Conservation (phyloP, 495 filamentous ascomycete species). For the Sordaria brevicollis region DNA sequence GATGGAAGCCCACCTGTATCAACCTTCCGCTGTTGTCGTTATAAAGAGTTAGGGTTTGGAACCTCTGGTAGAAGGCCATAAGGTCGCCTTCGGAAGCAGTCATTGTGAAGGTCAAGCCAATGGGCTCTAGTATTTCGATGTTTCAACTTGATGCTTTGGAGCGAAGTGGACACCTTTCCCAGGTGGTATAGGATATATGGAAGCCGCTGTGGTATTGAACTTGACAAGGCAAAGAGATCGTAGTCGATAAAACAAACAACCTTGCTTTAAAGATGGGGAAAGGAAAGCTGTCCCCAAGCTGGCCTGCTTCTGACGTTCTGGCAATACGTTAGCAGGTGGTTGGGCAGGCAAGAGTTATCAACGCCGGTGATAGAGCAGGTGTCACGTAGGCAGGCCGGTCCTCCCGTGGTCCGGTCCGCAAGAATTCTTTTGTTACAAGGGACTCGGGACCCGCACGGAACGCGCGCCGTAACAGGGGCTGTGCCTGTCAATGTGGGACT, state of each 20-base stretch:
- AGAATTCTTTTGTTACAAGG: neutral
- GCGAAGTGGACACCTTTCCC: neutral
- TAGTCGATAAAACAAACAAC: neutral
- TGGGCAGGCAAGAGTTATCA: neutral
- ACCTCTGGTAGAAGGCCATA: constrained; percentile 34
- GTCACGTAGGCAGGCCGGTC: neutral
- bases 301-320: neutral
- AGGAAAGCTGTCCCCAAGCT: neutral
- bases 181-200: neutral
- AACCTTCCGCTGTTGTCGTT: constrained; percentile 26
- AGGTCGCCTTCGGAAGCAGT: constrained; percentile 5
- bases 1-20: constrained; percentile 20
- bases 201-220: neutral
- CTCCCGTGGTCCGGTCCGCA: neutral
- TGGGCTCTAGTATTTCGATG: neutral
- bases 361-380: neutral
- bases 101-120: neutral
- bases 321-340: neutral
- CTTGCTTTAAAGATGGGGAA: neutral
- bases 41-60: constrained; percentile 23
- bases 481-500: neutral
- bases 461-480: neutral
- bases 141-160: neutral
- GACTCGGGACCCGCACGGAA: neutral
- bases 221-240: neutral